Evolutionary conservation across 2,329 filamentous ascomycete species (phyloP).

Genomic region (Claviceps paspali): DNA sequence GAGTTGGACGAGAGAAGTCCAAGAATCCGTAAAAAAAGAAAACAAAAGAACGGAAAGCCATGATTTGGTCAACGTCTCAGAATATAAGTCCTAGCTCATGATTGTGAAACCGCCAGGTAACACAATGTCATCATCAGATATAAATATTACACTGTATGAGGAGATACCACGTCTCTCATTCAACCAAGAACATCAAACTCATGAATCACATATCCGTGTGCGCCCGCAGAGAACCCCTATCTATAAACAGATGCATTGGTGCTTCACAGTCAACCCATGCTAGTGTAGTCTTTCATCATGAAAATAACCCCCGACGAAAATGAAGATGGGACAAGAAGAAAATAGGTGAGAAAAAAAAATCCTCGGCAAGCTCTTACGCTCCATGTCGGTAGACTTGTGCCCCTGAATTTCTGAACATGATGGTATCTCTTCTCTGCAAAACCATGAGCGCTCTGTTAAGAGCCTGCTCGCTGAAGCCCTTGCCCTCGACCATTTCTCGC

Average conservation of each 20-base stretch:
- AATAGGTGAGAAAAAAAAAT: not conserved
- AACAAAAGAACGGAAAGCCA: too few species aligned
- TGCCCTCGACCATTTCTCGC: slow-evolving; percentile 81
- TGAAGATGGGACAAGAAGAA: too few species aligned
- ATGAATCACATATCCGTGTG: not conserved
- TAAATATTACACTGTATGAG: not conserved
- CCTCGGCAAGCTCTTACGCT: slow-evolving; percentile 26
- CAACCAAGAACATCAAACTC: not conserved
- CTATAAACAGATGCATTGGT: not conserved
- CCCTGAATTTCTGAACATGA: slow-evolving; percentile 65
- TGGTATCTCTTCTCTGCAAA: slow-evolving; percentile 73
- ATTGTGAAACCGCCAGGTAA: not conserved
- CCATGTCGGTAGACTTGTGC: slow-evolving; percentile 61
- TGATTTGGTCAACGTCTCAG: too few species aligned
- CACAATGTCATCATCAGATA: not conserved
- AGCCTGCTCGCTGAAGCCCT: slow-evolving; percentile 76
- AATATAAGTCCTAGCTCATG: too few species aligned
- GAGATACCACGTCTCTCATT: not conserved
- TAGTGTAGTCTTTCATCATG: too few species aligned
- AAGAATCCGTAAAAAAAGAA: too few species aligned
- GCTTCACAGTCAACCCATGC: too few species aligned
- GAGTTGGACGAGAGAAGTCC: too few species aligned
- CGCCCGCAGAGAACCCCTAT: not conserved
- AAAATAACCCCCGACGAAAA: too few species aligned
- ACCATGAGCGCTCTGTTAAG: slow-evolving; percentile 75